phyloP scores from a whole-genome alignment of 2,329 filamentous ascomycete species.

The Paracamarosporium sp. region DNA sequence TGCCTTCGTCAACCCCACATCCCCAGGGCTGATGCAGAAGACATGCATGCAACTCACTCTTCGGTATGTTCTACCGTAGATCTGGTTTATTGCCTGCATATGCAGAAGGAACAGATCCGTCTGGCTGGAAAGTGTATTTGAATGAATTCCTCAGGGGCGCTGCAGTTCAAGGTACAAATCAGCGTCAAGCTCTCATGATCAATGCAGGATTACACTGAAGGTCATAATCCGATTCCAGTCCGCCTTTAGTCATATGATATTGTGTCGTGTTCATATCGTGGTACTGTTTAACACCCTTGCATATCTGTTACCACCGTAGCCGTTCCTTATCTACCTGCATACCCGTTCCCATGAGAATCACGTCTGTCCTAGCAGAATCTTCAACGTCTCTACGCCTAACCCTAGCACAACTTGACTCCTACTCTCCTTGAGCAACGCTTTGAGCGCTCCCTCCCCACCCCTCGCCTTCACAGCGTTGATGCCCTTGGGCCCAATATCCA shows the following conservation, averaged over 20 bases:
- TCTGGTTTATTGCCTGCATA: too few species aligned
- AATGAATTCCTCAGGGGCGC: too few species aligned
- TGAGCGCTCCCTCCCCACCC: conserved; percentile 72
- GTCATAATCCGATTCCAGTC: too few species aligned
- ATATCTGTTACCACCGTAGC: not conserved
- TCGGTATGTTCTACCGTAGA: too few species aligned
- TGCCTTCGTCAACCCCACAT: not conserved
- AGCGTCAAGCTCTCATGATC: too few species aligned
- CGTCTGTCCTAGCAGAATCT: conserved; percentile 61
- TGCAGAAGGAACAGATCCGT: too few species aligned
- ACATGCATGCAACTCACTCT: too few species aligned
- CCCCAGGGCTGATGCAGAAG: too few species aligned
- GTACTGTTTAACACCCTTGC: not conserved
- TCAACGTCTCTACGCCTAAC: conserved; percentile 74
- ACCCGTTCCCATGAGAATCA: not conserved
- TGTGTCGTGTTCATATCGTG: not conserved
- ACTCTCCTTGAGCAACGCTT: conserved; percentile 72
- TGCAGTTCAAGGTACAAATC: too few species aligned
- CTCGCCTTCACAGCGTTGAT: conserved; percentile 55
- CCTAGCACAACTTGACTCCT: conserved; percentile 73
- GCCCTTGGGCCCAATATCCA: conserved; percentile 65
- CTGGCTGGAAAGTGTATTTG: too few species aligned
- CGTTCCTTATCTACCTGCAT: not conserved
- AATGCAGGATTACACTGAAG: too few species aligned
- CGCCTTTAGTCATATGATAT: not conserved